These are phyloP conservation scores for Pichia sp. DNA, from an alignment of 1,139 yeast genomes.

Conservation along the genomic window DNA sequence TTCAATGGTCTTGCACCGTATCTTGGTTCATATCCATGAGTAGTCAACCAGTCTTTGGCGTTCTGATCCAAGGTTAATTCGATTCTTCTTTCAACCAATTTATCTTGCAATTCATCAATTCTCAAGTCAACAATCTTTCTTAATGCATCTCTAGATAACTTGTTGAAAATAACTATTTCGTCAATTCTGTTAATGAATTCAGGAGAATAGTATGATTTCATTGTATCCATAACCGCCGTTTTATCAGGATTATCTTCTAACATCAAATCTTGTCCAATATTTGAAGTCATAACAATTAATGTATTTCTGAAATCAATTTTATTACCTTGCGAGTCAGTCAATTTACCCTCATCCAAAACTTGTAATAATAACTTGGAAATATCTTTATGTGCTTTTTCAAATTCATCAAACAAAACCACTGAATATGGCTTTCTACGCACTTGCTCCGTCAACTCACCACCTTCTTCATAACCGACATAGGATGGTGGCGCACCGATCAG, in stretches of 20 bases:
- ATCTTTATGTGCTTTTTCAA: constrained; percentile 95
- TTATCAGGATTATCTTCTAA: constrained; percentile 57
- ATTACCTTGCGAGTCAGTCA: constrained; percentile 93
- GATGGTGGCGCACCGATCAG: constrained; percentile 98
- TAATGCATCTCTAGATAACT: constrained; percentile 68
- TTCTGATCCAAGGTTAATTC: constrained; percentile 41
- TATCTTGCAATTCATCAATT: constrained; percentile 66
- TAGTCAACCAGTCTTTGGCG: constrained; percentile 72
- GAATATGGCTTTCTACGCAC: constrained; percentile 92
- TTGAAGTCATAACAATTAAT: constrained; percentile 94
- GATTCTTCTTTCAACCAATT: constrained; percentile 76
- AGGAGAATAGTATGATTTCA: constrained; percentile 77
- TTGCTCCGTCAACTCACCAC: constrained; percentile 94
- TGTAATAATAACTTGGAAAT: constrained; percentile 81
- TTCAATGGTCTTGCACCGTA: constrained; percentile 97
- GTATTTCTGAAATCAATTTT: constrained; percentile 91
- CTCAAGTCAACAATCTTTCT: constrained; percentile 78
- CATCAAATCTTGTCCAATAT: constrained; percentile 87
- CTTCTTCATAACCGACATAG: constrained; percentile 91
- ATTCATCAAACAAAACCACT: constrained; percentile 88
- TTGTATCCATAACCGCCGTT: constrained; percentile 50
- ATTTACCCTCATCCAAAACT: constrained; percentile 88
- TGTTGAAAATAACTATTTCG: constrained; percentile 82
- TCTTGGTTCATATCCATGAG: constrained; percentile 79
- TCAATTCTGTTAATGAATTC: constrained; percentile 92